Conservation (phyloP, 306 rosid species). For the Lathyrus sativus region DNA sequence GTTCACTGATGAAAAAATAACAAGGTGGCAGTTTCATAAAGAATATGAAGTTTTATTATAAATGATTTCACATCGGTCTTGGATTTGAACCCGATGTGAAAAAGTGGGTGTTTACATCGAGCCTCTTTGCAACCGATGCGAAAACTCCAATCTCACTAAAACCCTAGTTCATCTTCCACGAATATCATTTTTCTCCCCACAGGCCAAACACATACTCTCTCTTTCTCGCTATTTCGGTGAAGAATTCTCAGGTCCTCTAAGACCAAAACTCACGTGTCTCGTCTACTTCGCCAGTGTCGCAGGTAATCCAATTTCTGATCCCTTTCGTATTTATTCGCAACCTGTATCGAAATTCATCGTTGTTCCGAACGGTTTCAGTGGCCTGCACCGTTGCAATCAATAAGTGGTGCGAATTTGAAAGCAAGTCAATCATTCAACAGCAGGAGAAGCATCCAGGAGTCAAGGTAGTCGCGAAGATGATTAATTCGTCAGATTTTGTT, state of each 20-base stretch:
- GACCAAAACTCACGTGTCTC: conserved; percentile 74
- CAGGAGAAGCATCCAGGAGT: conserved; percentile 34
- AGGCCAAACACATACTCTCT: no score
- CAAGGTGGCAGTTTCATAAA: no score
- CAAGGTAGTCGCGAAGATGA: conserved; percentile 23
- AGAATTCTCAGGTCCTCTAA: conserved; percentile 78
- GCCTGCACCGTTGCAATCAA: conserved; percentile 53
- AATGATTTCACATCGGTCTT: no score
- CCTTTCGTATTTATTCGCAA: not conserved
- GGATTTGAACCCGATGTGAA: no score
- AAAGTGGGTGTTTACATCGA: no score
- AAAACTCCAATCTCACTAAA: no score
- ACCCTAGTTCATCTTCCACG: no score
- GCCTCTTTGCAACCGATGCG: no score
- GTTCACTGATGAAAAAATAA: no score
- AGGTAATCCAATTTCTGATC: conserved; percentile 53
- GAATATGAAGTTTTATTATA: no score
- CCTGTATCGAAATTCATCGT: not conserved
- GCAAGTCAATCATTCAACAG: conserved; percentile 43
- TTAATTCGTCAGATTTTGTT: conserved; percentile 43
- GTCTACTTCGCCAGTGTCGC: conserved; percentile 75
- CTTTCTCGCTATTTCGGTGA: no score
- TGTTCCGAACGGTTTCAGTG: conserved; percentile 43
- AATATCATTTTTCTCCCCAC: no score
- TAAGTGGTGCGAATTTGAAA: conserved; percentile 62